Evolutionary conservation across 441 rosid species (phyloP).

Genomic region (Eugenia klotzschiana): DNA sequence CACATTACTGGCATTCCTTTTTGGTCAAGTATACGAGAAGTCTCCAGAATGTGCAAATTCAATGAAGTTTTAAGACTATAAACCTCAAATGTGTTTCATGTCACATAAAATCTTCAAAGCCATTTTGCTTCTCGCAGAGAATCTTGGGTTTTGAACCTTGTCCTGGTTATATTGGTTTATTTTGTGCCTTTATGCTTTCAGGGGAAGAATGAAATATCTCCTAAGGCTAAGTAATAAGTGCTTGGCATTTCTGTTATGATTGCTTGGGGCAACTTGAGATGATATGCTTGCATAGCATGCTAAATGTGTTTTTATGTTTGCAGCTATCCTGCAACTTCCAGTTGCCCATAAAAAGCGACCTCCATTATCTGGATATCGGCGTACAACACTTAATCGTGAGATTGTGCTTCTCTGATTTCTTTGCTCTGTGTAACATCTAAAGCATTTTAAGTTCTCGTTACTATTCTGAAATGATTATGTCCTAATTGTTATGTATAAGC

Average conservation of each 20-base stretch:
- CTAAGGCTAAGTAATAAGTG: neutral
- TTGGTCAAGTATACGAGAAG: neutral
- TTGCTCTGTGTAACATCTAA: neutral
- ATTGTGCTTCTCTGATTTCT: constrained; percentile 1
- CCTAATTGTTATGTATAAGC: neutral
- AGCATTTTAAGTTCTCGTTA: neutral
- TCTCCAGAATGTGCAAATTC: neutral
- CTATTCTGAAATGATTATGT: neutral
- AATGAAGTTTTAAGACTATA: neutral
- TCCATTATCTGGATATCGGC: constrained; percentile 70
- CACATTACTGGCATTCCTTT: neutral
- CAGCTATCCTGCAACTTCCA: constrained; percentile 94
- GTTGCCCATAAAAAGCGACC: constrained; percentile 69
- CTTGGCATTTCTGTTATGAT: neutral
- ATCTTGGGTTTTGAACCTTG: neutral
- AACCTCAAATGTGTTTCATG: neutral
- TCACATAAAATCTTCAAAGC: neutral
- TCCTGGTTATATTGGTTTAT: neutral
- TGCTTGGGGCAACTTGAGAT: neutral
- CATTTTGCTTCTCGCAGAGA: neutral
- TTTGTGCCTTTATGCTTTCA: neutral
- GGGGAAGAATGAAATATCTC: neutral
- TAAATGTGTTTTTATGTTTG: constrained; percentile 1
- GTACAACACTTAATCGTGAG: constrained; percentile 80
- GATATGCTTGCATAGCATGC: neutral